Percentiles rank a stretch among this genome's conserved stretches.
Evolutionary conservation across 306 rosid species (phyloP).

Genomic region (Sicyos baderoa): DNA sequence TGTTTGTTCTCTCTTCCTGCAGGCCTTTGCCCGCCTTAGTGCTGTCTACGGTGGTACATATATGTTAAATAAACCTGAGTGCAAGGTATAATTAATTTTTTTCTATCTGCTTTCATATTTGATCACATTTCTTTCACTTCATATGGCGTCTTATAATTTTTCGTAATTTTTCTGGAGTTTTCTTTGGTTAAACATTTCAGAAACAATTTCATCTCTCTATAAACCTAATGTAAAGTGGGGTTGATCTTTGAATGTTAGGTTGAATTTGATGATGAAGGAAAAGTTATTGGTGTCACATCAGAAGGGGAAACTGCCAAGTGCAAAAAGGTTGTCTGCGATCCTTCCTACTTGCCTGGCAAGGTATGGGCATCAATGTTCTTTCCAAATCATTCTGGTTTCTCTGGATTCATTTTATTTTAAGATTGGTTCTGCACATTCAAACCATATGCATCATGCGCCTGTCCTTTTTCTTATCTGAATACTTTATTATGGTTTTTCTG

Average conservation of each 20-base stretch:
- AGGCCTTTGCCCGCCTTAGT: slow-evolving; percentile 98
- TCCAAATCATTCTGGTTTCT: neutral
- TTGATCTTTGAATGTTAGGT: slow-evolving; percentile 51
- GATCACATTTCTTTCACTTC: neutral
- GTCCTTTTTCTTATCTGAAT: neutral
- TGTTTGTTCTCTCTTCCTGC: neutral
- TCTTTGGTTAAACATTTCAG: neutral
- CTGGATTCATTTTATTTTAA: neutral
- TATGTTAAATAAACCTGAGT: slow-evolving; percentile 95
- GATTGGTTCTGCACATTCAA: neutral
- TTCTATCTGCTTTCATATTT: slow-evolving; percentile 1
- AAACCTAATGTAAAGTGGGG: neutral
- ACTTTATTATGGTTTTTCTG: neutral
- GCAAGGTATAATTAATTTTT: slow-evolving; percentile 52
- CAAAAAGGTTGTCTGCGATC: slow-evolving; percentile 92
- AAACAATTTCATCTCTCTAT: neutral
- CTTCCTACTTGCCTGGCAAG: slow-evolving; percentile 85
- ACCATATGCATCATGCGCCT: neutral
- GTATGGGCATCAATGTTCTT: slow-evolving; percentile 25
- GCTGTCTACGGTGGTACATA: slow-evolving; percentile 98
- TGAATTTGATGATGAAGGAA: slow-evolving; percentile 77
- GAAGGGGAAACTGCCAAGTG: slow-evolving; percentile 97
- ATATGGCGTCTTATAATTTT: neutral
- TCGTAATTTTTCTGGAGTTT: neutral
- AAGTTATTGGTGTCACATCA: slow-evolving; percentile 87